These are phyloP conservation scores for Penicillium sp. DNA, from an alignment of 2,329 filamentous ascomycete genomes.

Conservation along the genomic window DNA sequence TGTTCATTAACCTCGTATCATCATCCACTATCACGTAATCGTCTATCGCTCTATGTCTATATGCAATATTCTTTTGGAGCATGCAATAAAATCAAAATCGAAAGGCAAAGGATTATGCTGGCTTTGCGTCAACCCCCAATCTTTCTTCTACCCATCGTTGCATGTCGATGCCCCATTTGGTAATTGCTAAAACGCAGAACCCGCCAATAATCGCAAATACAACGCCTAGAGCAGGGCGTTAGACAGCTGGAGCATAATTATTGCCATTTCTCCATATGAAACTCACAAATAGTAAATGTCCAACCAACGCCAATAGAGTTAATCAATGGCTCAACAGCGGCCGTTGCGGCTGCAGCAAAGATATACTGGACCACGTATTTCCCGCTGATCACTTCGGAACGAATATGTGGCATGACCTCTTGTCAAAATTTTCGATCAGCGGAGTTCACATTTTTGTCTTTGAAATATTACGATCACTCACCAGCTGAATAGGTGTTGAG, in stretches of 20 bases:
- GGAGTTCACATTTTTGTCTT: neutral
- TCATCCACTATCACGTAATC: neutral
- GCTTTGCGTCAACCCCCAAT: conserved; percentile 26
- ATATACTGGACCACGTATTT: conserved; percentile 81
- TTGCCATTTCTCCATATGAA: neutral
- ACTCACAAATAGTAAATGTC: conserved; percentile 72
- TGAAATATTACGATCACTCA: conserved; percentile 13
- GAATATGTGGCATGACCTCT: conserved; percentile 51
- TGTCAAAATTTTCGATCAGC: neutral
- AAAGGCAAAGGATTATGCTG: conserved; percentile 14
- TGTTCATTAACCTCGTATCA: neutral
- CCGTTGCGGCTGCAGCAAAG: conserved; percentile 71
- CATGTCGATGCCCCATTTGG: conserved; percentile 39
- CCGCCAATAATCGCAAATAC: conserved; percentile 36
- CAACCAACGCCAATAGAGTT: conserved; percentile 75
- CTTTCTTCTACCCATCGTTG: conserved; percentile 39
- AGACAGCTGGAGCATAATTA: conserved; percentile 51
- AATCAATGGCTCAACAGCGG: conserved; percentile 72
- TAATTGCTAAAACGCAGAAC: conserved; percentile 33
- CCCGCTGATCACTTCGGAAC: conserved; percentile 75
- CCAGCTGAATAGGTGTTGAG: conserved; percentile 68
- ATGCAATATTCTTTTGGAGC: neutral
- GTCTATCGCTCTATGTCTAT: neutral
- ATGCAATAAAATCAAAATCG: neutral
- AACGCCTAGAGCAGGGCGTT: conserved; percentile 28